These are phyloP conservation scores for Rauvolfia tetraphylla DNA, from an alignment of 257 asterid species.

Conservation along the genomic window DNA sequence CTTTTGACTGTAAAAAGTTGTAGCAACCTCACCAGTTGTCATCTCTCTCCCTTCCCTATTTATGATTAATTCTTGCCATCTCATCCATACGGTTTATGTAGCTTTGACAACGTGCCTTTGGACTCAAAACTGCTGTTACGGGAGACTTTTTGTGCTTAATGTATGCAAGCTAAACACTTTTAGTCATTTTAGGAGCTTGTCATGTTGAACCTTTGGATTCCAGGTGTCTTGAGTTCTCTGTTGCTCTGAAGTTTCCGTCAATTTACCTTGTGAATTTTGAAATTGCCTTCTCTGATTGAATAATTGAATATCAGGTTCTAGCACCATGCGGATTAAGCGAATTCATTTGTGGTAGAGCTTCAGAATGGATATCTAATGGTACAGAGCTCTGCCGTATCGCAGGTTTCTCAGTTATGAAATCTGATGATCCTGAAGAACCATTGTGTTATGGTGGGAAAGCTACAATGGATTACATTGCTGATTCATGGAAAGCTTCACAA, in stretches of 20 bases:
- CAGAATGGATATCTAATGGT: conserved; percentile 95
- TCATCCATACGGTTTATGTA: neutral
- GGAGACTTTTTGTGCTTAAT: neutral
- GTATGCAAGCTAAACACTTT: neutral
- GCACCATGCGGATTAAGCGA: conserved; percentile 86
- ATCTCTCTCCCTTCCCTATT: neutral
- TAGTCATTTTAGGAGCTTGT: neutral
- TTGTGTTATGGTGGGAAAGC: conserved; percentile 89
- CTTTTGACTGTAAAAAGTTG: neutral
- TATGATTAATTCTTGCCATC: neutral
- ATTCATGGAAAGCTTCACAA: conserved; percentile 57
- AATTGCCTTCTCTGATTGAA: conserved; percentile 27
- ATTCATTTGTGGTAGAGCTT: conserved; percentile 94
- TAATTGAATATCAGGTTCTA: conserved; percentile 60
- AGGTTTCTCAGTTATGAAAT: conserved; percentile 72
- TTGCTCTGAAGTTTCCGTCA: neutral
- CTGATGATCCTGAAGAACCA: conserved; percentile 49
- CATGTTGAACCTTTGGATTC: neutral
- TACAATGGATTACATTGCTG: conserved; percentile 60
- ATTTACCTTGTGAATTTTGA: conserved; percentile 5
- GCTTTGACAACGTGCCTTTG: neutral
- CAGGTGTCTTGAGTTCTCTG: neutral
- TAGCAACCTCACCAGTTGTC: neutral
- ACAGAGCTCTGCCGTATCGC: conserved; percentile 90
- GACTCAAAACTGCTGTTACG: neutral